Percentiles rank a stretch among this genome's conserved stretches.
Evolutionary conservation across 352 stramenopile genomes (phyloP).

Genomic region (Achlya hypogyna): DNA sequence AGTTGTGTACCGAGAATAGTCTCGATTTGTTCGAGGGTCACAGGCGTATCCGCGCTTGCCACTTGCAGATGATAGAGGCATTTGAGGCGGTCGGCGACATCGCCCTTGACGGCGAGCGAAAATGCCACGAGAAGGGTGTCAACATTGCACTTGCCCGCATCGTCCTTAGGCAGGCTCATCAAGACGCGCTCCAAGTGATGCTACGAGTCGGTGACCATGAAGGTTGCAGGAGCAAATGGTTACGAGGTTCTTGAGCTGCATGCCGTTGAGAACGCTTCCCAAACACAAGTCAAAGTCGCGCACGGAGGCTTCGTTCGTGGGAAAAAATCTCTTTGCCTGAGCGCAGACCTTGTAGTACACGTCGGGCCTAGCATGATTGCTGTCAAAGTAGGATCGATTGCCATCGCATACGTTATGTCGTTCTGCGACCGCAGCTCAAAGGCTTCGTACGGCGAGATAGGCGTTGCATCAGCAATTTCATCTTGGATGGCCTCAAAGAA

Average conservation of each 20-base stretch:
- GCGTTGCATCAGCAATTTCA: slow-evolving; percentile 56
- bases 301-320: slow-evolving; percentile 12
- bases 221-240: background rate
- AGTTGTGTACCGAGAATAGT: slow-evolving; percentile 7
- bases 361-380: background rate
- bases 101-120: slow-evolving; percentile 72
- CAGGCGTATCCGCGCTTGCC: slow-evolving; percentile 24
- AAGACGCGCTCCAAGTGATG: slow-evolving; percentile 73
- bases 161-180: slow-evolving; percentile 49
- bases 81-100: slow-evolving; percentile 52
- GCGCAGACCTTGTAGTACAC: background rate
- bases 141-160: slow-evolving; percentile 46
- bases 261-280: slow-evolving; percentile 7
- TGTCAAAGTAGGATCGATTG: background rate
- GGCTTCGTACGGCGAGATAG: slow-evolving; percentile 79
- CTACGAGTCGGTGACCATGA: slow-evolving; percentile 18
- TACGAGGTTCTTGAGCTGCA: slow-evolving; percentile 10
- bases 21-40: slow-evolving; percentile 3
- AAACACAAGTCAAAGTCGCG: slow-evolving; percentile 16
- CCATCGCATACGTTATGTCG: slow-evolving; percentile 49
- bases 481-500: slow-evolving; percentile 68
- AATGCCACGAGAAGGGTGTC: slow-evolving; percentile 72
- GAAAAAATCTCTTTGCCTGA: slow-evolving; percentile 13
- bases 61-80: slow-evolving; percentile 41
- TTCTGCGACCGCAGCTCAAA: slow-evolving; percentile 77